Evolutionary conservation across 139 green algal species (phyloP), one percentile per base, ranked within the genome.

Genomic region (Closterium sp.): DNA sequence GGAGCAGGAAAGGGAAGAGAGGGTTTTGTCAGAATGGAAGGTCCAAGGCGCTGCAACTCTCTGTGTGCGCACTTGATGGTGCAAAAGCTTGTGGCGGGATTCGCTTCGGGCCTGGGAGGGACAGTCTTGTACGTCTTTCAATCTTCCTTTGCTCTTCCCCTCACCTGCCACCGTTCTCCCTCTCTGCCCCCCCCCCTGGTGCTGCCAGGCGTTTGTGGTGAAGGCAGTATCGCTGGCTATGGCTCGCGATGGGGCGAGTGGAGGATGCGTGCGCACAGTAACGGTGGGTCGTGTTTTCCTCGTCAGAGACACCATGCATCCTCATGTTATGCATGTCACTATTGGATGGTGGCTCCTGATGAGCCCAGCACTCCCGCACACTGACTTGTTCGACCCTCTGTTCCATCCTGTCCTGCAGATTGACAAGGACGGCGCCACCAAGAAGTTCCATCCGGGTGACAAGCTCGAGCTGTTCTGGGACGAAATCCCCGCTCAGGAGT

Each of bases 151-250:
- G n/a, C n/a, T n/a, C n/a, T 30, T 85, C 76, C 16, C 28, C n/a
- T 85, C 1, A 33, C 28, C 76, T 85, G 28, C 30, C 7, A 12
- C 31, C 83, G 16, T 86, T 86, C 31, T 5, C 30, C 30, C 30
- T 86, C 0, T 33, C n/a, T 85, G 4, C 38, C 38, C 16, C 21
- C 30, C 6, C 25, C 9, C 21, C 9, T 86, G 10, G 34, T 88
- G n/a, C 34, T 31, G 30, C 19, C 91, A 93, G 91, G 92, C 33
- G 16, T 95, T 95, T 90, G 93, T 94, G 1, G 10, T 95, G 28
- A 94, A 94, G 87, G 93, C 93, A 6, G 93, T 94, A 19, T 94
- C 93, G 1, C 86, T 95, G 32, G 93, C 93, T 10, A 95, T 95
- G 92, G 93, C 93, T 33, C 34, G 93, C 34, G 93, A 95, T 83